A percentile compares a stretch with the other conserved stretches of the same genome.
These are phyloP conservation scores for Ormosia emarginata DNA, from an alignment of 306 rosid species.

Conservation along the genomic window DNA sequence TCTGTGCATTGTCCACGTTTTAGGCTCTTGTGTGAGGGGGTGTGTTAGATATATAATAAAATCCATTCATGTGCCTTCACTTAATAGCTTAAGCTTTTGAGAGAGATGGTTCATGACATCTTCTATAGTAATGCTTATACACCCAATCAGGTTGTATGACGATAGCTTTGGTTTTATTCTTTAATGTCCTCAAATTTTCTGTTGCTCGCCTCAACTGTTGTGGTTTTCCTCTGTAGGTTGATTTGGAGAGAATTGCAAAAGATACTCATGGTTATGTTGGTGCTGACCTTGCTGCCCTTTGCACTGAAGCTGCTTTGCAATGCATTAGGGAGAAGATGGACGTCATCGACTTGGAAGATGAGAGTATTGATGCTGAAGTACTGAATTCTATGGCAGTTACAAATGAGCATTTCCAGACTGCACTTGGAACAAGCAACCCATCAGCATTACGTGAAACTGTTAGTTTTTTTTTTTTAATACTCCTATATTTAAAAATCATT, in stretches of 20 bases:
- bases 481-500: not conserved
- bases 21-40: too few species aligned
- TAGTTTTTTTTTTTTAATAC: not conserved
- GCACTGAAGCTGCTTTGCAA: slow-evolving; percentile 71
- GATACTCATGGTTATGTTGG: slow-evolving; percentile 75
- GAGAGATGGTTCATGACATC: not conserved
- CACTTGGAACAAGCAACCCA: slow-evolving; percentile 74
- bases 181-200: not conserved
- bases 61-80: too few species aligned
- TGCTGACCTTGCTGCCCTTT: slow-evolving; percentile 72
- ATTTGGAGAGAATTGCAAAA: slow-evolving; percentile 51
- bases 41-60: too few species aligned
- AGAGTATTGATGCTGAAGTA: slow-evolving; percentile 63
- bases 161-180: not conserved
- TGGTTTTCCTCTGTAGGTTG: slow-evolving; percentile 42
- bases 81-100: too few species aligned
- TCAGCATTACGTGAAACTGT: slow-evolving; percentile 74
- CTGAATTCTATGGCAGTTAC: slow-evolving; percentile 60
- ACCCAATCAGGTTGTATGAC: not conserved
- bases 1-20: too few species aligned
- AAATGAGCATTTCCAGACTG: slow-evolving; percentile 70
- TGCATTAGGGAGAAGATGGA: slow-evolving; percentile 80
- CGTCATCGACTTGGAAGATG: slow-evolving; percentile 64
- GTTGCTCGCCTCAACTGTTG: not conserved
- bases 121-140: not conserved